A percentile compares a stretch with the other conserved stretches of the same genome.
phyloP scores from a whole-genome alignment of 225 moss, liverwort and hornwort species.

The Antitrichia curtipendula region DNA sequence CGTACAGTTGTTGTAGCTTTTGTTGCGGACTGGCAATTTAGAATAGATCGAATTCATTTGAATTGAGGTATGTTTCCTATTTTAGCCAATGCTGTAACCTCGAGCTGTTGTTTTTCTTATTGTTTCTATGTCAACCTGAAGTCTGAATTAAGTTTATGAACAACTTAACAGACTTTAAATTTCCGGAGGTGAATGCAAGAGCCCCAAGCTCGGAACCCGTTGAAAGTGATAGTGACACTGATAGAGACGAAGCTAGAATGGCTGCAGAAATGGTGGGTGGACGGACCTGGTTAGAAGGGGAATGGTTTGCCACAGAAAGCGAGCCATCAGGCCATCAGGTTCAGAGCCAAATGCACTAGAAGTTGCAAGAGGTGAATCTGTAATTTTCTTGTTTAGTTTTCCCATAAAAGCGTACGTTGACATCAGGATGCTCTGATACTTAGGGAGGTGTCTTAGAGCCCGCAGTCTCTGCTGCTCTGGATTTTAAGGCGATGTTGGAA shows the following conservation, averaged over 20 bases:
- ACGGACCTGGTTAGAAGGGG: slow-evolving; percentile 56
- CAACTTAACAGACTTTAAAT: background rate
- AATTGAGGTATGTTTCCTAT: background rate
- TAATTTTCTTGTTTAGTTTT: background rate
- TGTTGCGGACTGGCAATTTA: background rate
- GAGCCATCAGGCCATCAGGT: slow-evolving; percentile 52
- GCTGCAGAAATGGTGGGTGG: slow-evolving; percentile 53
- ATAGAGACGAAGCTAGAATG: slow-evolving; percentile 50
- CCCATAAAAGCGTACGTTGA: background rate
- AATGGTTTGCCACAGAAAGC: slow-evolving; percentile 52
- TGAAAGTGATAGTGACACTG: slow-evolving; percentile 49
- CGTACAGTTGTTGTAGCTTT: background rate
- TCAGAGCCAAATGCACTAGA: background rate
- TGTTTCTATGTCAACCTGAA: background rate
- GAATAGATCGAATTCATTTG: background rate
- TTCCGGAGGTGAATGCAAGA: slow-evolving; percentile 12
- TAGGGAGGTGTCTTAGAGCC: slow-evolving; percentile 85
- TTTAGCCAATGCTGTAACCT: background rate
- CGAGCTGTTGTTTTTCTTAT: background rate
- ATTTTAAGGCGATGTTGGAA: slow-evolving; percentile 95
- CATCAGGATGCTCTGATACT: background rate
- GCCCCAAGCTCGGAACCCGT: slow-evolving; percentile 18
- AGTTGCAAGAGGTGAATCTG: background rate
- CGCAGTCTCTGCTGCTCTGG: slow-evolving; percentile 87
- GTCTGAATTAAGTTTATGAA: background rate